Base-by-base conservation (phyloP, 2,329 filamentous ascomycete genomes). In the Lojkania enalia region DNA sequence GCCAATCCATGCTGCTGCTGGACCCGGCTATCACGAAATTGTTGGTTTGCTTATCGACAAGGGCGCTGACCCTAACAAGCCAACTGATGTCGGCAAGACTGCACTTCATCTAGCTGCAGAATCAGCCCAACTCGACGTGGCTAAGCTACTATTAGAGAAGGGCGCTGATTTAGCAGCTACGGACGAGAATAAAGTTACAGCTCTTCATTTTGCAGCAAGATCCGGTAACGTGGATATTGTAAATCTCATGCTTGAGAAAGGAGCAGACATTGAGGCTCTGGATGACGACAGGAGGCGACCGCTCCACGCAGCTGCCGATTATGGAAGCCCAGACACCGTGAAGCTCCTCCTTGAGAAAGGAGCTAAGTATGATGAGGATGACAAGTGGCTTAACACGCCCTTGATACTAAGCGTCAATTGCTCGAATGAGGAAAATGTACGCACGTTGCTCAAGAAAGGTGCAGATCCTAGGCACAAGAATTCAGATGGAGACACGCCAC, bases 401-500 rank as follows among this genome's bases (percentile, higher is more conserved):
- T 16, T 39, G 14, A 25, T 39, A 11, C 36, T 25, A 13, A 21
- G 20, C 21, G 18, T 39, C 36, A 39, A 29, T 18, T 25, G 5
- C n/a, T 9, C 5, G 12, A 13, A 13, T 18, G 36, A 36, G 18
- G 15, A 61, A 58, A 27, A 57, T 55, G n/a, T 18, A 30, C 1
- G 59, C 40, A 18, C 61, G 40, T 16, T 54, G 48, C 35, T 61
- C 57, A 6, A 63, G 18, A 13, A 61, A 60, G 0, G 50, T 32
- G 19, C 33, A 21, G 19, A 36, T 15, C 16, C 19, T 6, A 6
- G 21, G 18, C 36, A 25, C 36, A 29, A 39, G 15, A 21, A 36
- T 19, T 20, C 19, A 12, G 33, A 20, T 21, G 19, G 15, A 5
- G 19, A 36, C 33, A 20, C 33, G 5, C 19, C 33, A 20, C 36